Evolutionary conservation across 805 yeast genomes (phyloP).

Genomic region (Pachysolen tannophilus): DNA sequence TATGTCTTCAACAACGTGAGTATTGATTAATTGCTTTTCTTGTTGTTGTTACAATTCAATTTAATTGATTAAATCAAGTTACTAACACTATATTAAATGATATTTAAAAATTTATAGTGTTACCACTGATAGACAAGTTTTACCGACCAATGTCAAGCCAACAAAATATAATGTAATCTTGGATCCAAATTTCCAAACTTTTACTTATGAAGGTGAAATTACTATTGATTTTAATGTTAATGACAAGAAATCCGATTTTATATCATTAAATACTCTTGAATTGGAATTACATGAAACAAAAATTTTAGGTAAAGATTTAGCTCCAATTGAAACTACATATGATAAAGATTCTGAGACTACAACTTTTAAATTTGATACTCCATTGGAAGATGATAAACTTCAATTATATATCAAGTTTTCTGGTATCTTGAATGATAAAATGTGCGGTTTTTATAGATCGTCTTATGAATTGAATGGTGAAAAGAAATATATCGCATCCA

Average conservation of each 20-base stretch:
- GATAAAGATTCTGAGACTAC: conserved; percentile 31
- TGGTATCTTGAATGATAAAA: conserved; percentile 64
- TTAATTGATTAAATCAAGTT: background rate
- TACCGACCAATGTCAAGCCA: conserved; percentile 68
- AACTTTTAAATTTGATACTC: conserved; percentile 28
- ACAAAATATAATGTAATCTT: conserved; percentile 56
- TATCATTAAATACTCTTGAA: conserved; percentile 57
- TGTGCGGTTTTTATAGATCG: conserved; percentile 80
- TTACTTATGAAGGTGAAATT: conserved; percentile 51
- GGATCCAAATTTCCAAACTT: conserved; percentile 53
- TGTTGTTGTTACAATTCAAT: background rate
- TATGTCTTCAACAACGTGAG: too few relatives aligned
- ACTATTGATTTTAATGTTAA: conserved; percentile 46
- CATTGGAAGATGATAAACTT: conserved; percentile 29
- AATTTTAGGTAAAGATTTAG: conserved; percentile 20
- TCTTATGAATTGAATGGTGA: conserved; percentile 53
- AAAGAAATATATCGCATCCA: conserved; percentile 67
- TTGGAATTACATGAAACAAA: conserved; percentile 48
- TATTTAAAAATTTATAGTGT: background rate
- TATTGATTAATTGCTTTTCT: background rate
- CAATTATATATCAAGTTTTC: conserved; percentile 42
- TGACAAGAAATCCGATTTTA: conserved; percentile 30
- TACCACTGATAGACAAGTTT: conserved; percentile 21
- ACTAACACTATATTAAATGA: background rate
- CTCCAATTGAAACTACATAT: conserved; percentile 18